Percentiles rank a stretch among this genome's conserved stretches.
Evolutionary conservation across 768 basidiomycete genomes (phyloP).

Genomic region (Podaxis mareebaensis): DNA sequence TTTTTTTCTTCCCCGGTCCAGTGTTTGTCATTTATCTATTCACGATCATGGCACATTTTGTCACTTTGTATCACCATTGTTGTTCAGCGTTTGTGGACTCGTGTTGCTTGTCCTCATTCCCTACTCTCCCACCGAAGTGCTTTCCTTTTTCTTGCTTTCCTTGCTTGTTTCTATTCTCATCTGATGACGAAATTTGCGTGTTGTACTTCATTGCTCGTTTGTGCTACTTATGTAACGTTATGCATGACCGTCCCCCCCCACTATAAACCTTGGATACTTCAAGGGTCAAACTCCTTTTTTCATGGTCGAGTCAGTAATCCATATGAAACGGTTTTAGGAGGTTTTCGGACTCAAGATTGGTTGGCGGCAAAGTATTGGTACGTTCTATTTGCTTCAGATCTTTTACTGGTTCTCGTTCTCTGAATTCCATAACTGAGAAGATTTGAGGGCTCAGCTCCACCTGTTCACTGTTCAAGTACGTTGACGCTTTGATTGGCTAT

Average conservation of each 20-base stretch:
- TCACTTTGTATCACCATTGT: neutral
- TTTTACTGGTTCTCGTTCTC: no score
- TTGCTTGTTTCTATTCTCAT: neutral
- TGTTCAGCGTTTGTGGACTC: neutral
- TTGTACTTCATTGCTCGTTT: neutral
- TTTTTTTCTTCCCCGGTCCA: neutral
- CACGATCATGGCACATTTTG: conserved; percentile 1
- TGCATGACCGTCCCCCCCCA: neutral
- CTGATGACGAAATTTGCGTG: neutral
- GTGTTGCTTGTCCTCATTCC: neutral
- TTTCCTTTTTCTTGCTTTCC: neutral
- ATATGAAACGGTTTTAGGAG: no score
- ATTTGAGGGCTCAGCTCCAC: no score
- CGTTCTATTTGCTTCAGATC: no score
- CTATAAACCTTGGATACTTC: neutral
- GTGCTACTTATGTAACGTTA: conserved; percentile 1
- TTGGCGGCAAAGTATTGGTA: no score
- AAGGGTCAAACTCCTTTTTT: no score
- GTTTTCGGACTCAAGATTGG: no score
- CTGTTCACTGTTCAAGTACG: no score
- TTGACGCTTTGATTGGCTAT: no score
- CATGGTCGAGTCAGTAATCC: no score
- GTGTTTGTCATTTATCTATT: neutral
- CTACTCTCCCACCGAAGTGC: neutral
- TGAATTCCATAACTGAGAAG: no score